These are phyloP conservation scores for Galeopsis tetrahit DNA, from an alignment of 257 asterid species.

Conservation along the genomic window DNA sequence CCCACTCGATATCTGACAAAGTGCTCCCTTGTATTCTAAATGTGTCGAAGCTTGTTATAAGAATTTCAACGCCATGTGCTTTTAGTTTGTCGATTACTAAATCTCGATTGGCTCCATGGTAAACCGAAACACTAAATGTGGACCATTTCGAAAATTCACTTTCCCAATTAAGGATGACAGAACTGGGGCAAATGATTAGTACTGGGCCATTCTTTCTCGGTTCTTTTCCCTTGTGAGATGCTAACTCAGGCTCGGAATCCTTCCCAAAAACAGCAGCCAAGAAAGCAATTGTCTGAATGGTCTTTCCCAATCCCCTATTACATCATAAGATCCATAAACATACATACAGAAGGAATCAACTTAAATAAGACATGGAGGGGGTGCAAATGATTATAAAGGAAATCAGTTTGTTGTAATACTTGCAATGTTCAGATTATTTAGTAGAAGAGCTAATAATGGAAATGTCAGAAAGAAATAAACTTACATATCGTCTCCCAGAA, in stretches of 20 bases:
- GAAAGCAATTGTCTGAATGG: constrained; percentile 93
- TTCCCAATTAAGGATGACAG: constrained; percentile 95
- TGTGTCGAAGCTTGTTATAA: constrained; percentile 93
- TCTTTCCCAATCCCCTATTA: constrained; percentile 96
- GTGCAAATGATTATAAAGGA: no score
- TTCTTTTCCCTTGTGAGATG: constrained; percentile 34
- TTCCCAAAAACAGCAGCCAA: constrained; percentile 85
- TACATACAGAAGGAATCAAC: constrained; percentile 21
- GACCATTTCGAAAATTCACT: constrained; percentile 92
- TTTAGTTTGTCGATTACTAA: constrained; percentile 67
- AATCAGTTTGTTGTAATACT: neutral
- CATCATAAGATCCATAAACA: constrained; percentile 16
- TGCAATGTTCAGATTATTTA: neutral
- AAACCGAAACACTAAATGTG: constrained; percentile 69
- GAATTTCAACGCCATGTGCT: constrained; percentile 66
- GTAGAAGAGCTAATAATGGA: neutral
- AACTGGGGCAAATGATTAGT: constrained; percentile 82
- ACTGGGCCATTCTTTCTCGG: constrained; percentile 61
- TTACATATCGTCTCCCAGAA: constrained; percentile 97
- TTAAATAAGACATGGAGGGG: neutral
- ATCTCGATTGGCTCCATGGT: constrained; percentile 91
- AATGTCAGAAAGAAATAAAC: constrained; percentile 34
- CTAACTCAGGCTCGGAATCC: constrained; percentile 53
- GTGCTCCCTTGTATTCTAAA: constrained; percentile 77
- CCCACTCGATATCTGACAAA: constrained; percentile 75